Percentiles rank a stretch among this genome's conserved stretches.
These are phyloP conservation scores for Globisporangium solare DNA, from an alignment of 352 stramenopile genomes.

Conservation along the genomic window DNA sequence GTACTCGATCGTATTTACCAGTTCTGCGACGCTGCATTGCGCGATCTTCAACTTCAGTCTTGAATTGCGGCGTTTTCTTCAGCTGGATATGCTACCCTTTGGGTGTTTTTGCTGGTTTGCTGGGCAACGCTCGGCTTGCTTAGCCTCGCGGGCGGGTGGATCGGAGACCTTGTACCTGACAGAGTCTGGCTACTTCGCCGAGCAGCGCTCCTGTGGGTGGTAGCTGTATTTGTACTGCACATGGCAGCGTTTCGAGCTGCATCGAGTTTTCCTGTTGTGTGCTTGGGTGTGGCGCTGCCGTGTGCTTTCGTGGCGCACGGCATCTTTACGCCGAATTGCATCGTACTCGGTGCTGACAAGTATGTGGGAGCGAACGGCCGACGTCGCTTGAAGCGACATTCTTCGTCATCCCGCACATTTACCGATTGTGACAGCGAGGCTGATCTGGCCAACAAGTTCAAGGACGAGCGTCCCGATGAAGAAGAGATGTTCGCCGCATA, in stretches of 20 bases:
- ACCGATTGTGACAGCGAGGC: constrained; percentile 1
- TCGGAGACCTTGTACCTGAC: constrained; percentile 42
- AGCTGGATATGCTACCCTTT: constrained; percentile 44
- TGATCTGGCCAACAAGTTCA: constrained; percentile 3
- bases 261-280: constrained; percentile 21
- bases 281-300: constrained; percentile 34
- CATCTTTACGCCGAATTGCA: constrained; percentile 39
- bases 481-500: background rate
- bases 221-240: constrained; percentile 44
- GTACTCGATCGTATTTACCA: constrained; percentile 50
- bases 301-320: constrained; percentile 42
- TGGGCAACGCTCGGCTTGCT: constrained; percentile 51
- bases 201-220: constrained; percentile 34
- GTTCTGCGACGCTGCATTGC: constrained; percentile 52
- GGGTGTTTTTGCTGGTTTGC: constrained; percentile 50
- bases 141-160: constrained; percentile 43
- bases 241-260: constrained; percentile 27
- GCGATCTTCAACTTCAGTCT: constrained; percentile 60
- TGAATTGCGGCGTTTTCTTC: constrained; percentile 39
- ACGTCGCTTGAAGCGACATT: background rate
- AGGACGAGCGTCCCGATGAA: constrained; percentile 1
- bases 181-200: constrained; percentile 41
- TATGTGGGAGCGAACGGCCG: constrained; percentile 9
- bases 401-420: background rate
- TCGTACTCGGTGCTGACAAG: constrained; percentile 41